Evolutionary conservation across 2,329 filamentous ascomycete species (phyloP), one percentile per base, ranked within the genome.

Genomic region (Akanthomyces uredinophilus): DNA sequence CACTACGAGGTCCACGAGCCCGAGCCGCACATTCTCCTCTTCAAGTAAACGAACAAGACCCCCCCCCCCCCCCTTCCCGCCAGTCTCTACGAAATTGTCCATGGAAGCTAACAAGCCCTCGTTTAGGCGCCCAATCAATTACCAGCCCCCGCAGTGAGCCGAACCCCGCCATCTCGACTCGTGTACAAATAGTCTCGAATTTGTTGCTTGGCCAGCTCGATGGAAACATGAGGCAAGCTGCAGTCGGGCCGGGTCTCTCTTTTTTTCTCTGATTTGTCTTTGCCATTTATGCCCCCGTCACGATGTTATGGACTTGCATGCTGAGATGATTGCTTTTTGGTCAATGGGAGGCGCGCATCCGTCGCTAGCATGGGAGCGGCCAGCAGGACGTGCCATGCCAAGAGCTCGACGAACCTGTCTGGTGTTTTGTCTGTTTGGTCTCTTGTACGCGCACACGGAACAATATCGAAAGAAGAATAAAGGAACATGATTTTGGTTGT

Each of bases 1-100:
- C 95, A 99, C 77, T 99, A 99, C 74, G 95, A 99, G 77, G 95
- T 99, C 60, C 95, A 99, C 76, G 95, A 98, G 77, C 95, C 95
- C 49, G 95, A 99, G 79, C 95, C 95, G 67, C 95, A 99, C 76
- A 99, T 99, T 71, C 84, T 99, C 61, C 85, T 99, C 37, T 99
- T 99, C 85, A 99, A 99, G 94, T 97, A 80, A 76, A 90, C 22
- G 80, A 76, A 90, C 22, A 47, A 27, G 14, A 24, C 61, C 29
- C 11, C 41, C 47, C 37, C 29, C 39, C 16, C 18, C 61, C 29
- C 11, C 41, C 47, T 32, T 32, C 39, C 16, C 18, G 32, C 18
- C 29, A 41, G 4, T 27, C 51, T 44, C 32, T 29, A 29, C 46
- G 5, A 18, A 18, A 32, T 20, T 22, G 18, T 29, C 5, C 49